These are phyloP conservation scores for Tuctoria greenei DNA, from an alignment of 176 grass and related monocot species.

Conservation along the genomic window DNA sequence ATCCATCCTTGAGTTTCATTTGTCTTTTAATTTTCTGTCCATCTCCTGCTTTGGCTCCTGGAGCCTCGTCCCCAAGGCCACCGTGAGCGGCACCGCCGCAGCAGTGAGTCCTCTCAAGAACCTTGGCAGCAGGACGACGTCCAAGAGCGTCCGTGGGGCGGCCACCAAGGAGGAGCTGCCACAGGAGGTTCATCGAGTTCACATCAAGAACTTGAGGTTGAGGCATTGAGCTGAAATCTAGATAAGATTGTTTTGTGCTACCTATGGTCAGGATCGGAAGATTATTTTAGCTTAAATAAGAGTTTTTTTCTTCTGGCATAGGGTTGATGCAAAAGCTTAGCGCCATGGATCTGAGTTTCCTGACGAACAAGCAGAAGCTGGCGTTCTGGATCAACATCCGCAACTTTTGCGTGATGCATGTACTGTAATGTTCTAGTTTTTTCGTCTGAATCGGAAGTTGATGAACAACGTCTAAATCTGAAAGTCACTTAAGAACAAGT, in stretches of 20 bases:
- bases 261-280: no score
- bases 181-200: conserved; percentile 47
- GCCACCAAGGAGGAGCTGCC: neutral
- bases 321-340: conserved; percentile 66
- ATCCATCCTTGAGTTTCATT: neutral
- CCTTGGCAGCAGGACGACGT: neutral
- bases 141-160: neutral
- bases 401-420: conserved; percentile 98
- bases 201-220: conserved; percentile 81
- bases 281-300: neutral
- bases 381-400: conserved; percentile 98
- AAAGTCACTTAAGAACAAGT: neutral
- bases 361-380: conserved; percentile 90
- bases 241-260: neutral
- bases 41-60: conserved; percentile 66
- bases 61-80: conserved; percentile 43
- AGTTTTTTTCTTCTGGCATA: conserved; percentile 29
- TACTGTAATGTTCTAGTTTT: conserved; percentile 37
- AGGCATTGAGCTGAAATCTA: neutral
- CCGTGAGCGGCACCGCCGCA: no score
- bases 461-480: neutral
- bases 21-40: conserved; percentile 1
- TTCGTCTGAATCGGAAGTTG: neutral
- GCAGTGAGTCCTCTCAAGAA: conserved; percentile 38
- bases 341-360: conserved; percentile 45